These are phyloP conservation scores for Didymella pinodella DNA, from an alignment of 2,329 filamentous ascomycete genomes.

Conservation along the genomic window DNA sequence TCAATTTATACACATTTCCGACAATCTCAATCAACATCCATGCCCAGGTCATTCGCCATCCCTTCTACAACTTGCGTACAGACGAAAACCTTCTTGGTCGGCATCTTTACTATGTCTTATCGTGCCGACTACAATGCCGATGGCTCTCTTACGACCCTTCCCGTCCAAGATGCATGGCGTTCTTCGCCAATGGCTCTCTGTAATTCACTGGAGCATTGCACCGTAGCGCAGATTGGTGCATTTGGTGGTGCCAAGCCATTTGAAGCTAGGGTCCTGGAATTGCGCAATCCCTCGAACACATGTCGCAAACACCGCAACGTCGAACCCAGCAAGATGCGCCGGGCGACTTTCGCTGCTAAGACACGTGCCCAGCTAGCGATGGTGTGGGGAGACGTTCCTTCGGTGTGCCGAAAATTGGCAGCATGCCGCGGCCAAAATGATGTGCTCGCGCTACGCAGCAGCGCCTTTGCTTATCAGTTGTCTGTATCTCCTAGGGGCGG, in stretches of 20 bases:
- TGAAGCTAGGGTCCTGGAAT: constrained; percentile 24
- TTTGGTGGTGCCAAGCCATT: constrained; percentile 20
- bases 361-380: neutral
- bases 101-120: constrained; percentile 17
- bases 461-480: constrained; percentile 14
- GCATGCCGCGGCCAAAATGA: constrained; percentile 5
- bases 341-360: neutral
- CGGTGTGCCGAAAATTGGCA: neutral
- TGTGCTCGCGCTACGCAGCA: constrained; percentile 10
- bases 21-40: neutral
- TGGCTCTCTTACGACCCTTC: neutral
- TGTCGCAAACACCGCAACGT: constrained; percentile 31
- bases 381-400: constrained; percentile 3
- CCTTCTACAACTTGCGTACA: constrained; percentile 1
- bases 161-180: constrained; percentile 9
- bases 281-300: constrained; percentile 30
- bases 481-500: constrained; percentile 6
- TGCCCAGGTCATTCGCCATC: constrained; percentile 6
- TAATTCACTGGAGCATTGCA: neutral
- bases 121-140: constrained; percentile 28
- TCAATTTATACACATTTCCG: constrained; percentile 47
- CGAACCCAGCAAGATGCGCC: constrained; percentile 8
- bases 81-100: constrained; percentile 11
- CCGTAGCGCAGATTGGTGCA: constrained; percentile 17
- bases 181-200: neutral